These are phyloP conservation scores for Solanum hybrid DNA, from an alignment of 305 asterid genomes.

Conservation along the genomic window DNA sequence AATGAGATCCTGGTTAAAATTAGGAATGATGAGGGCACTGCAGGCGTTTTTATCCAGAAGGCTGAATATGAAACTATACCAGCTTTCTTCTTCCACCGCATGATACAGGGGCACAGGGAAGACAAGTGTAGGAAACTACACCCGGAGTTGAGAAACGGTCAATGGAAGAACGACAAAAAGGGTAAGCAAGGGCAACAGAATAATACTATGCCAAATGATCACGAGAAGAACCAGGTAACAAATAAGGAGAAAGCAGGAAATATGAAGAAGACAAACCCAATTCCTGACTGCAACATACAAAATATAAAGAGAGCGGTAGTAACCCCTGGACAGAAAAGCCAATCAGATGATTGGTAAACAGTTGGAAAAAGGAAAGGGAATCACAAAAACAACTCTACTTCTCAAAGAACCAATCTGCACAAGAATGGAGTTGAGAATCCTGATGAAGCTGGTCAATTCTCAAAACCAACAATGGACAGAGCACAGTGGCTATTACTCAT, in stretches of 20 bases:
- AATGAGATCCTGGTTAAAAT: not conserved
- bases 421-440: not conserved
- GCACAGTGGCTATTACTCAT: not conserved
- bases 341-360: not conserved
- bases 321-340: not conserved
- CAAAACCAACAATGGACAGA: not conserved
- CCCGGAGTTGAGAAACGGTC: not conserved
- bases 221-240: not conserved
- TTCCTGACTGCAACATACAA: not conserved
- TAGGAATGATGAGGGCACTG: not conserved
- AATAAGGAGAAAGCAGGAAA: not conserved
- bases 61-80: not conserved
- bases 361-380: not conserved
- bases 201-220: not conserved
- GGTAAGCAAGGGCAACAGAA: not conserved
- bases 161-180: not conserved
- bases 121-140: not conserved
- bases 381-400: not conserved
- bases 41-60: not conserved
- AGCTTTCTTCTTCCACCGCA: not conserved
- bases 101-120: not conserved
- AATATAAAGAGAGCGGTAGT: not conserved
- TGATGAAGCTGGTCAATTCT: not conserved
- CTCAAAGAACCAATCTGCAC: not conserved
- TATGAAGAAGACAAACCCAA: not conserved